These are phyloP conservation scores for Nitzschia sp. DNA, from an alignment of 108 stramenopile genomes.

Conservation along the genomic window DNA sequence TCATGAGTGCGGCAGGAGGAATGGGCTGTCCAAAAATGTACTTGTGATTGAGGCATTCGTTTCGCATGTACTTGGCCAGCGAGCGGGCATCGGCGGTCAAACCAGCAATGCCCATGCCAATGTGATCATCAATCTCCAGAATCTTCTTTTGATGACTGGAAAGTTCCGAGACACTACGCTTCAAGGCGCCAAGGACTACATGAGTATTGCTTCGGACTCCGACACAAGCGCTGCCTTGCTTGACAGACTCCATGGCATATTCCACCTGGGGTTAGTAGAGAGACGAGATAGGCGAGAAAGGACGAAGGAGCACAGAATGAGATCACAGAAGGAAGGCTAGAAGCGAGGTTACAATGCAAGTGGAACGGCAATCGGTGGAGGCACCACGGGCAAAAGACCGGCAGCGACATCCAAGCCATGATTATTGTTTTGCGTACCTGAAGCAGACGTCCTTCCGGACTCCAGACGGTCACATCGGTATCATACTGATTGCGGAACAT, in stretches of 20 bases:
- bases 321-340: too few species aligned
- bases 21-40: constrained; percentile 95
- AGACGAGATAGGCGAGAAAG: not conserved
- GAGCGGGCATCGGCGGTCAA: constrained; percentile 97
- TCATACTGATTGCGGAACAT: constrained; percentile 99
- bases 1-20: constrained; percentile 88
- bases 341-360: too few species aligned
- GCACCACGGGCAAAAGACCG: not conserved
- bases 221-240: constrained; percentile 96
- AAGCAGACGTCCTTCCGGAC: constrained; percentile 97
- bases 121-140: constrained; percentile 96
- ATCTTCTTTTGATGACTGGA: constrained; percentile 96
- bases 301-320: too few species aligned
- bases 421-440: constrained; percentile 73
- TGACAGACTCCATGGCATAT: constrained; percentile 99
- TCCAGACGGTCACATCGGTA: constrained; percentile 99
- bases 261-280: constrained; percentile 76
- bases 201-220: constrained; percentile 84
- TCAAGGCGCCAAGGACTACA: constrained; percentile 95
- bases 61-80: constrained; percentile 96
- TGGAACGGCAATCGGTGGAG: not conserved
- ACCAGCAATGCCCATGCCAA: constrained; percentile 96
- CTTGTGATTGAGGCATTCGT: constrained; percentile 97
- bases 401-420: too few species aligned
- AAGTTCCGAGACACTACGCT: constrained; percentile 95